Conservation (phyloP, 257 asterid species). For the Coffea canephora region DNA sequence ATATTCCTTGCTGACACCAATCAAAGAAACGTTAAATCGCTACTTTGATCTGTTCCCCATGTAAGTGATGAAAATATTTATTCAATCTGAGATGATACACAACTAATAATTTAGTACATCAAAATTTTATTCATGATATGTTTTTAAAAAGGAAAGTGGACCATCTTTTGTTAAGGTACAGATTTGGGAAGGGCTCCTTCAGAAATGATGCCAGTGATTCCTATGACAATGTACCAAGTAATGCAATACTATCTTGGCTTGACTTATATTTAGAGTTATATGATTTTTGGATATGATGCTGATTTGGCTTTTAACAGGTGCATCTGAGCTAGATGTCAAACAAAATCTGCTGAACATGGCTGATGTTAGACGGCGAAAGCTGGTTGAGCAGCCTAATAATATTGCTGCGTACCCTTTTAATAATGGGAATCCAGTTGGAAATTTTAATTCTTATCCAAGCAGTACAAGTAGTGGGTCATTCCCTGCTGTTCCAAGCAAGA, state of each 20-base stretch:
- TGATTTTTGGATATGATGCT: constrained; percentile 10
- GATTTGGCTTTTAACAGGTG: constrained; percentile 36
- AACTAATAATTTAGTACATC: not conserved
- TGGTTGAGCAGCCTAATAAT: constrained; percentile 56
- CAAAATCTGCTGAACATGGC: constrained; percentile 25
- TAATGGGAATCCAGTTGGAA: constrained; percentile 23
- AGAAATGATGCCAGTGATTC: constrained; percentile 32
- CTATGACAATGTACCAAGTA: constrained; percentile 39
- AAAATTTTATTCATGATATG: constrained; percentile 5
- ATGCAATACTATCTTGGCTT: not conserved
- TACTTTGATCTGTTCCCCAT: constrained; percentile 47
- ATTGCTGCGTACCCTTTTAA: constrained; percentile 54
- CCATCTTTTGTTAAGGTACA: constrained; percentile 41
- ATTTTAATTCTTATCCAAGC: constrained; percentile 45
- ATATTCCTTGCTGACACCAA: constrained; percentile 31
- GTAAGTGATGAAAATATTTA: constrained; percentile 44
- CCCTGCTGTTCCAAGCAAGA: constrained; percentile 51
- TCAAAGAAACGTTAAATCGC: constrained; percentile 36
- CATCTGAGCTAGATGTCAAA: constrained; percentile 29
- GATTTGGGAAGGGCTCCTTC: constrained; percentile 29
- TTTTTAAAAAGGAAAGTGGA: constrained; percentile 16
- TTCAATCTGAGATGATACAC: constrained; percentile 4
- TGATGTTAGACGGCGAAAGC: constrained; percentile 43
- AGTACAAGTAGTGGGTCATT: constrained; percentile 85
- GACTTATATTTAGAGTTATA: not conserved